Conservation (phyloP, 2,329 filamentous ascomycete genomes). For the Simplicillium aogashimaense region DNA sequence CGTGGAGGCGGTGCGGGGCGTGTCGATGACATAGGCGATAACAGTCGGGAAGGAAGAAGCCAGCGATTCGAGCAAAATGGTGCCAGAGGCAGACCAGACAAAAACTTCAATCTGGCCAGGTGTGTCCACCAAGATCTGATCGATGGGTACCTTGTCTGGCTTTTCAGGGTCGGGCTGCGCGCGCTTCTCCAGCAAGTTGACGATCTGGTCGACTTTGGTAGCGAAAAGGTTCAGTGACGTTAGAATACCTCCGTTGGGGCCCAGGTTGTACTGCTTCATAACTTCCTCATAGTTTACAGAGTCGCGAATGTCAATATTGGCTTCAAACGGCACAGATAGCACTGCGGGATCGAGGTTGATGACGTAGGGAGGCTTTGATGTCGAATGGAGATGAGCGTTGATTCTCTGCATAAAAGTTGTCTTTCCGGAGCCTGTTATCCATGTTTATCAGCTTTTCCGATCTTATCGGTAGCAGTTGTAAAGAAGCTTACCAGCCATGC, state of each 20-base stretch:
- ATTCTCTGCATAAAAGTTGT: slow-evolving; percentile 99
- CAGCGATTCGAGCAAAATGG: slow-evolving; percentile 84
- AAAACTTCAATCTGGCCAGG: slow-evolving; percentile 98
- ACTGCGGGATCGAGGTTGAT: slow-evolving; percentile 97
- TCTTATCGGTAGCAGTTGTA: slow-evolving; percentile 1
- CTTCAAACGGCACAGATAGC: slow-evolving; percentile 83
- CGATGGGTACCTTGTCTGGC: slow-evolving; percentile 53
- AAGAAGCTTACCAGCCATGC: slow-evolving; percentile 70
- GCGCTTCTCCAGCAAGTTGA: slow-evolving; percentile 82
- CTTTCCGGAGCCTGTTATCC: slow-evolving; percentile 69
- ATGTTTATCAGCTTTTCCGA: slow-evolving; percentile 2
- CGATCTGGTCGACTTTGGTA: slow-evolving; percentile 95
- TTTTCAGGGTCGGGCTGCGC: slow-evolving; percentile 53
- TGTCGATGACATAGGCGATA: slow-evolving; percentile 96
- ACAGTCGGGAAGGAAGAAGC: slow-evolving; percentile 94
- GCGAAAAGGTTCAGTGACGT: slow-evolving; percentile 94
- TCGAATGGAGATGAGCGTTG: slow-evolving; percentile 79
- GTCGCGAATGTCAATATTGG: slow-evolving; percentile 98
- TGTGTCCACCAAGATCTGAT: slow-evolving; percentile 87
- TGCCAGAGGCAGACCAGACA: slow-evolving; percentile 93
- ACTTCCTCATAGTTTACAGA: slow-evolving; percentile 99
- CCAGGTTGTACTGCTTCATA: slow-evolving; percentile 98
- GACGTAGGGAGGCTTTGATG: slow-evolving; percentile 79
- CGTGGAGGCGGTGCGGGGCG: slow-evolving; percentile 82
- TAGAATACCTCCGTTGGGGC: slow-evolving; percentile 92